Conservation (phyloP, 139 green algal genomes). For the Closterium sp. region DNA sequence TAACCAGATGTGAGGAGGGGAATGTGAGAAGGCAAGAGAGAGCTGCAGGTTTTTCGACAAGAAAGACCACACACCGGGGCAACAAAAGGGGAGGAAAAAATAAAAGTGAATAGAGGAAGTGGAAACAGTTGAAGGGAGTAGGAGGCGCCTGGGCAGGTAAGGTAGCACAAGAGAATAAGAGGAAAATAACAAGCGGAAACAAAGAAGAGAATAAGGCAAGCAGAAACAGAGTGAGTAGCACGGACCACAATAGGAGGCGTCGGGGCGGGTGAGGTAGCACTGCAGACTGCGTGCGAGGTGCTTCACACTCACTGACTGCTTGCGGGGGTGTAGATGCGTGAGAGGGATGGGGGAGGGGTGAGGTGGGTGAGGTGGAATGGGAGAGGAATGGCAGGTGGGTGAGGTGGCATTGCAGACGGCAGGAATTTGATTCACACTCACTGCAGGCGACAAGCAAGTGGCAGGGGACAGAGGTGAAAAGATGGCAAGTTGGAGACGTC, state of each 20-base stretch:
- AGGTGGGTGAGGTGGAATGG: neutral
- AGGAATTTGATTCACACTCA: too few relatives aligned
- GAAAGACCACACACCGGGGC: too few relatives aligned
- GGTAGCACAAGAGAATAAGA: constrained; percentile 17
- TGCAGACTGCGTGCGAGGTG: constrained; percentile 44
- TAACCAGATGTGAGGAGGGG: too few relatives aligned
- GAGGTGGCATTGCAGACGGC: too few relatives aligned
- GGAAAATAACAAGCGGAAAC: neutral
- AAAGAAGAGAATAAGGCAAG: too few relatives aligned
- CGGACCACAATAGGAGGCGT: constrained; percentile 42
- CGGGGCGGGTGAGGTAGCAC: constrained; percentile 42
- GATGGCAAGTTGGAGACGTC: too few relatives aligned
- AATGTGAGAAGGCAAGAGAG: too few relatives aligned
- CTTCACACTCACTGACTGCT: constrained; percentile 51
- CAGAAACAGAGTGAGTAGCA: too few relatives aligned
- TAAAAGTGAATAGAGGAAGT: neutral
- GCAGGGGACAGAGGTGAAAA: too few relatives aligned
- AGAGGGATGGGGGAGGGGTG: neutral
- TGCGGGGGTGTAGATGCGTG: neutral
- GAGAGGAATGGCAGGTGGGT: neutral
- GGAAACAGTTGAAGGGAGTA: neutral
- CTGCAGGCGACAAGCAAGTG: too few relatives aligned
- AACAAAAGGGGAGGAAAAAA: too few relatives aligned
- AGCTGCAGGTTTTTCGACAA: too few relatives aligned
- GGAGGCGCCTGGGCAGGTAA: constrained; percentile 38